Conservation (phyloP, 441 rosid species). For the Arabidopsis hybrid region DNA sequence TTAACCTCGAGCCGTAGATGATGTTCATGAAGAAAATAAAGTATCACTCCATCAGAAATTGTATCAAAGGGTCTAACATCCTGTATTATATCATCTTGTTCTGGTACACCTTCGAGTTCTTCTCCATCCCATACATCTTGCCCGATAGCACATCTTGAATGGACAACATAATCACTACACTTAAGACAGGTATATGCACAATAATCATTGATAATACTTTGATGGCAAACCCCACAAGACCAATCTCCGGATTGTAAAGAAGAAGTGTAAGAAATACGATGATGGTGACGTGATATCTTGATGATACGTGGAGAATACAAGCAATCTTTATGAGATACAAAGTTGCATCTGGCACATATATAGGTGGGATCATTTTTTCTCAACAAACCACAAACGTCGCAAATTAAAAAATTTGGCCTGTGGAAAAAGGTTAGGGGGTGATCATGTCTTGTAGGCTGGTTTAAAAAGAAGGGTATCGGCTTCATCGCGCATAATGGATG, state of each 20-base stretch:
- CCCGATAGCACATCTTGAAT: not conserved
- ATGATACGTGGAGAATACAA: not conserved
- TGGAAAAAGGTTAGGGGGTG: not conserved
- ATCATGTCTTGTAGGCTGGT: not conserved
- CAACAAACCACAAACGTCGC: not conserved
- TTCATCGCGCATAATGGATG: not conserved
- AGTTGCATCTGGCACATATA: not conserved
- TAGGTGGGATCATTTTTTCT: not conserved
- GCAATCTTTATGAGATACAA: not conserved
- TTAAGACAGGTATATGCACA: not conserved
- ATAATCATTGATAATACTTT: not conserved
- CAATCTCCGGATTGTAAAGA: not conserved
- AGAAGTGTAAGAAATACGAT: not conserved
- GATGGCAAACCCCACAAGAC: not conserved
- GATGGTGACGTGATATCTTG: not conserved
- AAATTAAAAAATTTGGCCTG: not conserved
- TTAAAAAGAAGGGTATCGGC: not conserved
- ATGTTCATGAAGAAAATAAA: not conserved
- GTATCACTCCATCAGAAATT: not conserved
- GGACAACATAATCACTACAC: not conserved
- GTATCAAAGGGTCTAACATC: not conserved
- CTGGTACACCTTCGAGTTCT: not conserved
- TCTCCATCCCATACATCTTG: not conserved
- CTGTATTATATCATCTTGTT: not conserved
- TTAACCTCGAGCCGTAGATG: not conserved